Percentiles rank a stretch among this genome's conserved stretches.
phyloP scores from a whole-genome alignment of 345 rosid genomes.

The Melaleuca alternifolia region DNA sequence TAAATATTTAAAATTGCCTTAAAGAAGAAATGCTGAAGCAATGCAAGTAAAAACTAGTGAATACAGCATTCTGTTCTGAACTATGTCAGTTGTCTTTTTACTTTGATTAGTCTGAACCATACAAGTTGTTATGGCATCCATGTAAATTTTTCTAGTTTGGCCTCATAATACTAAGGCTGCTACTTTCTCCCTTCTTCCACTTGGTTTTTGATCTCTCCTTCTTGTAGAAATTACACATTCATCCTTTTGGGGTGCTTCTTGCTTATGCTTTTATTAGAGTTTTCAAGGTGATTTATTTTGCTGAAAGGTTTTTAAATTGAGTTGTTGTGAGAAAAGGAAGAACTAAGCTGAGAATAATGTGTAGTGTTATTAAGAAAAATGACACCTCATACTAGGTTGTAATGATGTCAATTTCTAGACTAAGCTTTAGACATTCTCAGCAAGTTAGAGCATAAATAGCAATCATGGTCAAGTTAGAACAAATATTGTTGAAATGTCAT shows the following conservation, averaged over 20 bases:
- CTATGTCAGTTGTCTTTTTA: not conserved
- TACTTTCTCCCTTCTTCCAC: not conserved
- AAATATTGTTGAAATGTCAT: not conserved
- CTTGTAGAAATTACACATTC: not conserved
- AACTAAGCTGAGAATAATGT: not conserved
- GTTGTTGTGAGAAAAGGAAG: not conserved
- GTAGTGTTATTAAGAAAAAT: not conserved
- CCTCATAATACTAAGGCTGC: not conserved
- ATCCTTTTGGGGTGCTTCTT: not conserved
- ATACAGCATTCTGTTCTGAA: not conserved
- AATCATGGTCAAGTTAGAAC: not conserved
- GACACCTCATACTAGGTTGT: not conserved
- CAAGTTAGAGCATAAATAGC: not conserved
- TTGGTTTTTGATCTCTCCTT: not conserved
- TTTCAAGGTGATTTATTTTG: not conserved
- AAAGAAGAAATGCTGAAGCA: not conserved
- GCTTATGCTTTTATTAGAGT: not conserved
- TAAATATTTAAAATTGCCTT: not conserved
- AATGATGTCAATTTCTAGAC: not conserved
- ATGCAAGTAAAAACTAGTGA: not conserved
- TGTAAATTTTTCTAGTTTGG: not conserved
- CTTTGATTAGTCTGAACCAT: not conserved
- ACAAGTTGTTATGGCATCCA: not conserved
- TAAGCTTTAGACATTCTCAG: not conserved
- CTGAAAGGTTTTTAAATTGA: not conserved